Evolutionary conservation across 441 rosid genomes (phyloP), one percentile per base, ranked within the genome.

Genomic region (Adansonia gregorii): DNA sequence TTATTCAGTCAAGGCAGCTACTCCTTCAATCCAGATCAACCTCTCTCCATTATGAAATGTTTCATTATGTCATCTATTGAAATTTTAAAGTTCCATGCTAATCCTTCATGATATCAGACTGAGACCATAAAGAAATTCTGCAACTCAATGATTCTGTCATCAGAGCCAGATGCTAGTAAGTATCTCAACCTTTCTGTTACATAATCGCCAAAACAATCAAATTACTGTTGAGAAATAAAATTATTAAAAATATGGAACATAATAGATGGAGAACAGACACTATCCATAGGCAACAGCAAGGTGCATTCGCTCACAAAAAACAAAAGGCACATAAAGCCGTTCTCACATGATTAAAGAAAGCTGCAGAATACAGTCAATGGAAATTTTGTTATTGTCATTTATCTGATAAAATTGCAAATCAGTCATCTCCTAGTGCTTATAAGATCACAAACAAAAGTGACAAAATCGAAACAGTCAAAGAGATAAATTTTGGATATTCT

Each of bases 161-260:
- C 65, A 60, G 39, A 27, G 39, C 39, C 6, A 22, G 65, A 60
- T 22, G 6, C 41, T 22, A 60, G n/a, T 20, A 59, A 35, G 35
- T 22, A 59, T 59, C 35, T 59, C 64, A 59, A 59, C 64, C 35
- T 9, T 59, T 59, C 14, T 8, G 35, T 22, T 22, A 60, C 15
- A 22, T 60, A 60, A 27, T 61, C 27, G 67, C 65, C 17, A 61
- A 55, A 55, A 55, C 60, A 55, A 55, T 55, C 2, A 27, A 61
- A 61, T 61, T 27, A 61, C 41, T 27, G 9, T 27, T 0, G 4
- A 61, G 5, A 58, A 56, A 58, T 58, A 61, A 61, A 12, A 12
- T 61, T 27, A 8, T 0, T 4, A 31, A 12, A 12, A 61, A 14
- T 4, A 4, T 27, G 67, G 17, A 61, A 61, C 12, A 27, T 61